Base-by-base conservation (phyloP, 2,329 filamentous ascomycete species). In the Fusarium drepaniforme region DNA sequence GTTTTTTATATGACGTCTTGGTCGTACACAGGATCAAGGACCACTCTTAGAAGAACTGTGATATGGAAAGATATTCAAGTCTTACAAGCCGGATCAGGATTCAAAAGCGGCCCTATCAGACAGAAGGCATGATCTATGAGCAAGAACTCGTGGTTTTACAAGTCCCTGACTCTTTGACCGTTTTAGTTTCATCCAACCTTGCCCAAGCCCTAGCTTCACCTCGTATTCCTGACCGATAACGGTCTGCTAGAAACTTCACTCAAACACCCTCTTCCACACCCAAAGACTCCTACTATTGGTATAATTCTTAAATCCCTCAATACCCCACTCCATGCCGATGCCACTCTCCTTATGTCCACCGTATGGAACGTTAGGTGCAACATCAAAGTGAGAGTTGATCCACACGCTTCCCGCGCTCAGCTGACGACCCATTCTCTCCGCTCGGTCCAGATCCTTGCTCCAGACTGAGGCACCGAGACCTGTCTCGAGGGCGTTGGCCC, bases 381-480 rank as follows among this genome's bases (percentile, higher is more conserved):
- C 44, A 11, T 85, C 83, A n/a, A 84, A 83, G 71, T 86, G 84
- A 1, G 80, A 78, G 80, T 93, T 92, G 74, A 92, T 87, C 87
- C 89, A 92, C 1, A 93, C 88, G 13, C 83, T 87, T 0, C 91
- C 91, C 0, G 88, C 86, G 75, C 91, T 87, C 13, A 93, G 79
- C 57, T 86, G 84, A 33, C 85, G 79, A 0, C 88, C 90, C 49
- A 93, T 87, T 5, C 83, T 82, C 37, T 85, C 84, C 0, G 89
- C 90, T 5, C 85, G 82, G 1, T 81, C 81, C 1, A 89, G 66
- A 67, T 93, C 89, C 18, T 83, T 85, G 18, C 85, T 88, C 84
- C 90, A 93, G 0, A 93, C 86, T 0, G 89, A 90, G 2, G 88
- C 87, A 0, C 89, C 89, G 0, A 92, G 85, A 0, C 89, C 90